phyloP scores from a whole-genome alignment of 257 asterid species.

The Scutellaria galericulata region DNA sequence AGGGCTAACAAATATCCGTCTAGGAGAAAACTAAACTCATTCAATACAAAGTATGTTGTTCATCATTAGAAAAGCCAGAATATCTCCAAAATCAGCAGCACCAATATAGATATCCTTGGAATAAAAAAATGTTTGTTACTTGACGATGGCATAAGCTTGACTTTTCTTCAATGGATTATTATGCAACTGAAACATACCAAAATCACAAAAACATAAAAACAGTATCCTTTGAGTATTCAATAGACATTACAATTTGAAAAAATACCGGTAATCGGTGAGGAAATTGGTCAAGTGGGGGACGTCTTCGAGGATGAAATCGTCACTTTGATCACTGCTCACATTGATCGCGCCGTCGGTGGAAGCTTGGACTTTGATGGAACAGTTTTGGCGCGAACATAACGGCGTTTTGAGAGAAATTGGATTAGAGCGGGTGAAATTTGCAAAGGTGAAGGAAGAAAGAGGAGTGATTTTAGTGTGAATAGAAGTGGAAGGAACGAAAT shows the following conservation, averaged over 20 bases:
- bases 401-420: conserved; percentile 27
- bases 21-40: conserved; percentile 38
- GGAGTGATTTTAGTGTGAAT: conserved; percentile 24
- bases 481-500: conserved; percentile 30
- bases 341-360: conserved; percentile 40
- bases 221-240: neutral
- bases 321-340: conserved; percentile 35
- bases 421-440: conserved; percentile 32
- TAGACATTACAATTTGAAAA: neutral
- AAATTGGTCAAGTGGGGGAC: conserved; percentile 82
- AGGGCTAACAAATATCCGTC: conserved; percentile 86
- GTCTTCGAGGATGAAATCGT: conserved; percentile 75
- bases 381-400: conserved; percentile 43
- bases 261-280: conserved; percentile 82
- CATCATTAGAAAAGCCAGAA: conserved; percentile 1
- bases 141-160: conserved; percentile 87
- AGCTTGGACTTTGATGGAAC: conserved; percentile 43
- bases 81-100: conserved; percentile 1
- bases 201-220: neutral
- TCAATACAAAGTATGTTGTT: conserved; percentile 17
- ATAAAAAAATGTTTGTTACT: conserved; percentile 48
- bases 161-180: conserved; percentile 75
- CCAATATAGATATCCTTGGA: neutral
- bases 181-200: conserved; percentile 54
- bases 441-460: conserved; percentile 31